Percentiles rank a stretch among this genome's conserved stretches.
These are phyloP conservation scores for Fusarium duplospermum DNA, from an alignment of 2,329 filamentous ascomycete genomes.

Conservation along the genomic window DNA sequence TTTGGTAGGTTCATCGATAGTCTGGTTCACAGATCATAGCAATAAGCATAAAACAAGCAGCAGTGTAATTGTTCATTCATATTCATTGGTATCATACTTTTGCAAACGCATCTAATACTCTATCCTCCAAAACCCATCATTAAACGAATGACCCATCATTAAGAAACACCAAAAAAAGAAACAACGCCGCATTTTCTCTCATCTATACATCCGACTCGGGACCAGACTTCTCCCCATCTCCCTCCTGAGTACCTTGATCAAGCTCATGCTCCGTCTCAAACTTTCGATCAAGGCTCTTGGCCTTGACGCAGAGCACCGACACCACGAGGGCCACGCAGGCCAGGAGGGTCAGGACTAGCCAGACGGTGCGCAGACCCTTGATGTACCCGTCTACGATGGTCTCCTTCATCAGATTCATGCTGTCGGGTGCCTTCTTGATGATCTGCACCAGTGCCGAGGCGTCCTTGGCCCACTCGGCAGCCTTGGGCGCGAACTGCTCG, in stretches of 20 bases:
- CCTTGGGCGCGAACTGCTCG: conserved; percentile 56
- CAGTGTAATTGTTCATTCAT: not conserved
- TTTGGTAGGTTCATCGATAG: too few relatives aligned
- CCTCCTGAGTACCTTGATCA: not conserved
- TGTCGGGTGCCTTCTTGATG: conserved; percentile 54
- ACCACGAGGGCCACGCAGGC: conserved; percentile 37
- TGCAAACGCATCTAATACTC: not conserved
- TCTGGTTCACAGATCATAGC: too few relatives aligned
- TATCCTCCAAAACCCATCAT: not conserved
- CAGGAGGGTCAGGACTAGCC: conserved; percentile 48
- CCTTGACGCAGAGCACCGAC: conserved; percentile 27
- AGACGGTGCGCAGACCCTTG: conserved; percentile 49
- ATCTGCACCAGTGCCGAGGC: conserved; percentile 67
- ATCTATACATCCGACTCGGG: conserved; percentile 20
- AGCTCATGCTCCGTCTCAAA: conserved; percentile 39
- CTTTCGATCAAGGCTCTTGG: conserved; percentile 37
- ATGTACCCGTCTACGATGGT: conserved; percentile 49
- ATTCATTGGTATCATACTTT: not conserved
- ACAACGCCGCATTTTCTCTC: not conserved
- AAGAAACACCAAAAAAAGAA: not conserved
- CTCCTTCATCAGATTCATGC: conserved; percentile 33
- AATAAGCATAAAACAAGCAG: not conserved
- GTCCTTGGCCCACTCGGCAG: conserved; percentile 64
- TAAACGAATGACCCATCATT: not conserved
- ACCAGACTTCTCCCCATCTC: conserved; percentile 7